phyloP scores from a whole-genome alignment of 2,329 filamentous ascomycete genomes.

The Nemania bipapillata region DNA sequence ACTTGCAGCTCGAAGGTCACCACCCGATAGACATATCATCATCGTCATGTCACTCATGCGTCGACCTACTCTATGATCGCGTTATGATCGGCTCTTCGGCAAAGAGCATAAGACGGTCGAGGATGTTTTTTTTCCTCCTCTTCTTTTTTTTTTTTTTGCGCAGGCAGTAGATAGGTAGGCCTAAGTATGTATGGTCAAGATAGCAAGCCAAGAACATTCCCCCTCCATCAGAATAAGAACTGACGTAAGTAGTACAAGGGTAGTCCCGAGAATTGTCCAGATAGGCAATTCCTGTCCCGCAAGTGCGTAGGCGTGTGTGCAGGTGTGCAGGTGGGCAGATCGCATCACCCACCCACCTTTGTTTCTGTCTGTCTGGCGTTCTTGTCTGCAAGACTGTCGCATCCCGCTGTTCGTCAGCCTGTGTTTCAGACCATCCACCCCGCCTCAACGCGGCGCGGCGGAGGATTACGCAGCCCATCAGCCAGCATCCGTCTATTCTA shows the following conservation, averaged over 20 bases:
- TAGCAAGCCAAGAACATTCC: constrained; percentile 8
- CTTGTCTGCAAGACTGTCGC: neutral
- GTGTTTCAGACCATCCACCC: constrained; percentile 5
- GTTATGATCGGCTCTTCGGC: constrained; percentile 19
- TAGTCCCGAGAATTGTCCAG: constrained; percentile 9
- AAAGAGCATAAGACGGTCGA: neutral
- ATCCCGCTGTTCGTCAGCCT: neutral
- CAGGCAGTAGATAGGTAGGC: no score
- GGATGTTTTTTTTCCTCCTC: no score
- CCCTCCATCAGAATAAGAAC: constrained; percentile 20
- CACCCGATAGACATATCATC: neutral
- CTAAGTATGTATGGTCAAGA: neutral
- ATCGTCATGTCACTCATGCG: neutral
- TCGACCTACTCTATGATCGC: neutral
- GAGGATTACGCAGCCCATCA: constrained; percentile 15
- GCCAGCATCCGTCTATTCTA: neutral
- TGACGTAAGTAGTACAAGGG: constrained; percentile 27
- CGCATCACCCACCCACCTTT: constrained; percentile 8
- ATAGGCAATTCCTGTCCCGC: neutral
- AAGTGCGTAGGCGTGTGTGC: no score
- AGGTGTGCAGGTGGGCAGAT: constrained; percentile 14
- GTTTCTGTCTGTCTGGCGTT: neutral
- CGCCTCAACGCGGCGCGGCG: neutral
- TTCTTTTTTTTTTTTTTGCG: no score
- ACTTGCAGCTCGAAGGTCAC: neutral